Conservation (phyloP, 352 stramenopile species). For the Albugo laibachii region DNA sequence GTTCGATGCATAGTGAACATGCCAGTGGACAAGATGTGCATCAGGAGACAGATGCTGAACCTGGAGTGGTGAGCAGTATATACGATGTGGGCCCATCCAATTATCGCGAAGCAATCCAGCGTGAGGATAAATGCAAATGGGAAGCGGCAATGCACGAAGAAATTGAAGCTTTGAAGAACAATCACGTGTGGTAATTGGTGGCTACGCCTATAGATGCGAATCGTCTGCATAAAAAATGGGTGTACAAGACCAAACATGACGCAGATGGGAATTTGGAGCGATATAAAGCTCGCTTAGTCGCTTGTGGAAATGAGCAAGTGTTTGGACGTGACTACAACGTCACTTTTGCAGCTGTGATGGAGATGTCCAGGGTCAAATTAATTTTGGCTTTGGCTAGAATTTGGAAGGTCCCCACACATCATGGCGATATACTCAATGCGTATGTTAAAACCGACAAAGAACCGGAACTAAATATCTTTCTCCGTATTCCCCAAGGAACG, state of each 20-base stretch:
- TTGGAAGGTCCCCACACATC: background rate
- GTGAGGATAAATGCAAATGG: background rate
- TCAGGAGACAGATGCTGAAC: background rate
- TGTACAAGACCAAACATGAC: background rate
- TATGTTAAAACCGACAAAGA: background rate
- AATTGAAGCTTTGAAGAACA: background rate
- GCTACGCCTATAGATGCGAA: background rate
- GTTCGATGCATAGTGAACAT: background rate
- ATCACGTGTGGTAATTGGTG: background rate
- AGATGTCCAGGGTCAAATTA: background rate
- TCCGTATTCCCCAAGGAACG: slow-evolving; percentile 1
- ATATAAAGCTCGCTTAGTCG: background rate
- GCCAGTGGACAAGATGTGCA: background rate
- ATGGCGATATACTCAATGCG: background rate
- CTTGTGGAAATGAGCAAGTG: background rate
- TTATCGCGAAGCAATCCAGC: background rate
- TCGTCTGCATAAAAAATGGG: background rate
- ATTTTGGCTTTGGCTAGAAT: background rate
- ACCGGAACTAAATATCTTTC: slow-evolving; percentile 1
- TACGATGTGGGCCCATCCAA: background rate
- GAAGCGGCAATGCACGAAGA: background rate
- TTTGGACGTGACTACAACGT: background rate
- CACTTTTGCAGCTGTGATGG: background rate
- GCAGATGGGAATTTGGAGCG: slow-evolving; percentile 1
- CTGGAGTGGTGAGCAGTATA: background rate